A percentile compares a stretch with the other conserved stretches of the same genome.
Evolutionary conservation across 163 green algal genomes (phyloP).

Genomic region (Coccomyxa subellipsoidea): DNA sequence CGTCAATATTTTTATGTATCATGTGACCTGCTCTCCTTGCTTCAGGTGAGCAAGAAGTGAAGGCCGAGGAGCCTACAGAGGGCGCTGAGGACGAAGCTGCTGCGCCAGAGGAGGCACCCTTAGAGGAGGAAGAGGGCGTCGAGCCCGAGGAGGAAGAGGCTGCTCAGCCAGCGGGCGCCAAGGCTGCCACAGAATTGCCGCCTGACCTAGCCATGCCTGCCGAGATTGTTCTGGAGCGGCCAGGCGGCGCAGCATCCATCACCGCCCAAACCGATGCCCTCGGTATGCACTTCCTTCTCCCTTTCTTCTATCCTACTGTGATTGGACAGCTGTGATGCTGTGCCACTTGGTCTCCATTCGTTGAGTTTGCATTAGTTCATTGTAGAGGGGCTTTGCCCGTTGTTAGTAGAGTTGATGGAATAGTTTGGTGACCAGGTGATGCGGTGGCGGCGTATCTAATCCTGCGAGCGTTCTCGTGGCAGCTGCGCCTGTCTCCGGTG

Average conservation of each 20-base stretch:
- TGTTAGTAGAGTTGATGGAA: neutral
- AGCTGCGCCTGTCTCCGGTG: slow-evolving; percentile 73
- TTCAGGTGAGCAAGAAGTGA: neutral
- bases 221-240: neutral
- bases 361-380: too few relatives aligned
- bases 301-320: too few relatives aligned
- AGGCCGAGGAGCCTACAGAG: neutral
- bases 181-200: neutral
- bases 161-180: neutral
- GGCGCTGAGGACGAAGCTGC: neutral
- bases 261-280: neutral
- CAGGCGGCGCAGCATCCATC: neutral
- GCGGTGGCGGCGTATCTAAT: slow-evolving; percentile 67
- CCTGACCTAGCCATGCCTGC: neutral
- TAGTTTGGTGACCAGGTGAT: slow-evolving; percentile 29
- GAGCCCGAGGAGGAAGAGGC: neutral
- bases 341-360: too few relatives aligned
- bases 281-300: too few relatives aligned
- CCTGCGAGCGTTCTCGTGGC: slow-evolving; percentile 81
- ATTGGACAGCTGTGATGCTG: too few relatives aligned
- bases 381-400: neutral
- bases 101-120: neutral
- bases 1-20: too few relatives aligned
- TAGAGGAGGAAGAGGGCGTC: neutral
- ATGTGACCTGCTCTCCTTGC: neutral